Conservation (phyloP, 805 yeast genomes). For the Metschnikowia lochheadii region DNA sequence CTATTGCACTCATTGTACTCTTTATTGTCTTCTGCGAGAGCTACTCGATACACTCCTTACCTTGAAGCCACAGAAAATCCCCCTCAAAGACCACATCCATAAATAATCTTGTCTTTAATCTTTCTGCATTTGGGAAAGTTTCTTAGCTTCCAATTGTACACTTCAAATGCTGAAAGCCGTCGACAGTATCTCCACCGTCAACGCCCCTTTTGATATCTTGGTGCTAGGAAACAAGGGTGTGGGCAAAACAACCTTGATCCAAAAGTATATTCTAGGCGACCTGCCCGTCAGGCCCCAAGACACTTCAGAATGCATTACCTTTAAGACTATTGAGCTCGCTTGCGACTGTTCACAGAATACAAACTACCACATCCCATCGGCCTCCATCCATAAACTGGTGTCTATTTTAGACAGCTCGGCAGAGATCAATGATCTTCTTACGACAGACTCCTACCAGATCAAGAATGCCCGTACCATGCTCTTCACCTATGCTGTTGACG, state of each 20-base stretch:
- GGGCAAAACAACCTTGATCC: constrained; percentile 16
- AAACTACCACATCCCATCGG: not conserved
- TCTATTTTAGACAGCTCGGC: constrained; percentile 32
- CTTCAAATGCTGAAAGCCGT: constrained; percentile 5
- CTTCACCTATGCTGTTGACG: constrained; percentile 28
- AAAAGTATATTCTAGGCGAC: constrained; percentile 13
- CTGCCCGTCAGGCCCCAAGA: constrained; percentile 6
- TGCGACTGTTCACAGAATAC: not conserved
- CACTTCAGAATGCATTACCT: constrained; percentile 10
- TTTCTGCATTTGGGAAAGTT: not conserved
- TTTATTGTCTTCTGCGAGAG: not conserved
- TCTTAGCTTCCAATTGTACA: not conserved
- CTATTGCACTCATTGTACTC: not conserved
- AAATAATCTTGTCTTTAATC: not conserved
- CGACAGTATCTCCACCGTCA: constrained; percentile 13
- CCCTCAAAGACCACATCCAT: not conserved
- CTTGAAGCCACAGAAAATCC: not conserved
- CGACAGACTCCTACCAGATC: constrained; percentile 25
- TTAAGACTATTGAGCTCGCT: constrained; percentile 6
- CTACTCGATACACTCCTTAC: not conserved
- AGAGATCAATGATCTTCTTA: constrained; percentile 24
- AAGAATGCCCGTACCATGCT: constrained; percentile 27
- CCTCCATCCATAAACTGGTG: constrained; percentile 18
- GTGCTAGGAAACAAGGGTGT: constrained; percentile 15
- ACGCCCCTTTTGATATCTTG: constrained; percentile 14